Evolutionary conservation across 1,284 basidiomycete species (phyloP).

Genomic region (Cryptococcus amylolentus): DNA sequence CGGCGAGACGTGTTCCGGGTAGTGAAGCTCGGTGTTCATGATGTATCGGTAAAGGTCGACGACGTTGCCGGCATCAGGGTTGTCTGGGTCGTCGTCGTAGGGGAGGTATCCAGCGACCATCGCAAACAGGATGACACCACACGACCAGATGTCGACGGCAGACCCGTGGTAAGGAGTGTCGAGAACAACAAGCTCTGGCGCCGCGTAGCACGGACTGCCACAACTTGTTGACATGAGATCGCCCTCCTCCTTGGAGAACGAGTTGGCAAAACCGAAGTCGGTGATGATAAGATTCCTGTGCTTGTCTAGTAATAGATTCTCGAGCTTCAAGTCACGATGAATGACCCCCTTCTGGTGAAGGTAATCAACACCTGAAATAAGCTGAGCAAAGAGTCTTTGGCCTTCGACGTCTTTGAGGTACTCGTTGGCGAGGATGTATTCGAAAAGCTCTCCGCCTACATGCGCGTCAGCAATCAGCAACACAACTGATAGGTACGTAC

Average conservation of each 20-base stretch:
- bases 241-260: conserved; percentile 83
- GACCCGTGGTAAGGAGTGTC: conserved; percentile 96
- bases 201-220: conserved; percentile 96
- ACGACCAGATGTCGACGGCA: conserved; percentile 99
- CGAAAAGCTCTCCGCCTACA: conserved; percentile 91
- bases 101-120: conserved; percentile 99
- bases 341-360: conserved; percentile 99
- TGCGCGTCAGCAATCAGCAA: conserved; percentile 1
- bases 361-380: conserved; percentile 98
- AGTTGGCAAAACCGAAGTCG: conserved; percentile 98
- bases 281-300: conserved; percentile 99
- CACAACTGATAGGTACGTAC: conserved; percentile 38
- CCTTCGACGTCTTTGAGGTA: conserved; percentile 95
- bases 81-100: conserved; percentile 99
- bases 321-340: conserved; percentile 97
- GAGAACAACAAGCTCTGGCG: conserved; percentile 97
- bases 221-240: conserved; percentile 99
- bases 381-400: conserved; percentile 93
- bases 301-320: conserved; percentile 94
- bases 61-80: conserved; percentile 99
- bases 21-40: conserved; percentile 89
- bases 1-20: conserved; percentile 84
- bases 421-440: conserved; percentile 96
- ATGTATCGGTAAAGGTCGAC: conserved; percentile 99
- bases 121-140: conserved; percentile 97